phyloP scores from a whole-genome alignment of 2,329 filamentous ascomycete species.

The Ilyonectria mors-panacis region DNA sequence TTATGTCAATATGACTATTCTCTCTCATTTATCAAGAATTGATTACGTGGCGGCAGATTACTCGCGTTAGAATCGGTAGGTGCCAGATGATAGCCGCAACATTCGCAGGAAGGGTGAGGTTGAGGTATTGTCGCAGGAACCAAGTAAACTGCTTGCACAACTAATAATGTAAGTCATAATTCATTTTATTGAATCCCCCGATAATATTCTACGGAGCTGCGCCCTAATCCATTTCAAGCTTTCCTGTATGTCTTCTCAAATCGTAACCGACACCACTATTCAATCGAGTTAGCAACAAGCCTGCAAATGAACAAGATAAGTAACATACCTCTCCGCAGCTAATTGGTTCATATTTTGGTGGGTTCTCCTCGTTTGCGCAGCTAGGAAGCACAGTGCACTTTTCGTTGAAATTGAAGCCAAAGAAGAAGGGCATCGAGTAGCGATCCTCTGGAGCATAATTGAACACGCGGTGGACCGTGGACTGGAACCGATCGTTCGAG shows the following conservation, averaged over 20 bases:
- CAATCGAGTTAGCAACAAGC: background rate
- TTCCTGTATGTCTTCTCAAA: constrained; percentile 1
- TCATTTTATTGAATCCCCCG: too few relatives aligned
- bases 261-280: constrained; percentile 5
- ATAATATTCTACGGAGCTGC: too few relatives aligned
- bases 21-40: too few relatives aligned
- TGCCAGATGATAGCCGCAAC: too few relatives aligned
- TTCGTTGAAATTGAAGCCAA: constrained; percentile 68
- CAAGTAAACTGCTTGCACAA: too few relatives aligned
- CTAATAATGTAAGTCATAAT: too few relatives aligned
- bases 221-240: background rate
- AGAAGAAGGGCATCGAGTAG: constrained; percentile 71
- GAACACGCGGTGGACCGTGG: constrained; percentile 62
- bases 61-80: too few relatives aligned
- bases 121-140: too few relatives aligned
- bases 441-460: constrained; percentile 59
- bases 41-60: too few relatives aligned
- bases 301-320: background rate
- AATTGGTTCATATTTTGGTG: constrained; percentile 65
- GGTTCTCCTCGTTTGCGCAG: constrained; percentile 62
- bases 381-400: constrained; percentile 64
- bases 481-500: constrained; percentile 43
- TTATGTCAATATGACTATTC: too few relatives aligned
- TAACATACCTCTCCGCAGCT: constrained; percentile 60
- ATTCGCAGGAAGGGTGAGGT: too few relatives aligned